Evolutionary conservation across 805 yeast genomes (phyloP).

Genomic region (Isabelozyma rhagii): DNA sequence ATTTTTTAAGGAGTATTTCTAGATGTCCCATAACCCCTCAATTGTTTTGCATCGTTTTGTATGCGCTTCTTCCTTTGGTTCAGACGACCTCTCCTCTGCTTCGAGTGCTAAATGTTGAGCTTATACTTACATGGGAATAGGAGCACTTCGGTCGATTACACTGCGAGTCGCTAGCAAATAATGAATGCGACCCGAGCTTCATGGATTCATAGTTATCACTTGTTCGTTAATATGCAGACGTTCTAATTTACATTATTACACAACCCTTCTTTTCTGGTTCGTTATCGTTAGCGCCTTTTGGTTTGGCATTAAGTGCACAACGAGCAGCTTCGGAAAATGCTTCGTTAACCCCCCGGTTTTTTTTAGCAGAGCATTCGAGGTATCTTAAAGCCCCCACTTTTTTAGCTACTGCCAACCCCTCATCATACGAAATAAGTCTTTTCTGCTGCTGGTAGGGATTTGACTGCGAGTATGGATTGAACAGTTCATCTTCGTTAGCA

Average conservation of each 20-base stretch:
- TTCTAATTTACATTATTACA: constrained; percentile 28
- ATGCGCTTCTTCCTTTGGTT: no score
- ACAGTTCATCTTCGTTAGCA: constrained; percentile 20
- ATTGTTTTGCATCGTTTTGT: no score
- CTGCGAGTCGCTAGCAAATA: no score
- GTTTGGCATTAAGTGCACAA: constrained; percentile 87
- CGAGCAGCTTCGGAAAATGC: constrained; percentile 99
- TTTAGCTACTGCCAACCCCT: constrained; percentile 90
- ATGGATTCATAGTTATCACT: no score
- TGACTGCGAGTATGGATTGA: constrained; percentile 30
- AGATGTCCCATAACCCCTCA: no score
- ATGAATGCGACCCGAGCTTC: no score
- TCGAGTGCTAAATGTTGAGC: no score
- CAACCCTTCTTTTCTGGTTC: constrained; percentile 40
- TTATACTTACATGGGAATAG: no score
- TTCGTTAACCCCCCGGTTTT: constrained; percentile 97
- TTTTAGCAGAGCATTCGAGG: constrained; percentile 94
- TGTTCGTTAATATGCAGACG: background rate
- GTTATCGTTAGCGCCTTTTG: constrained; percentile 64
- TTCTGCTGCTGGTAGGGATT: constrained; percentile 39
- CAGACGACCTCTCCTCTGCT: no score
- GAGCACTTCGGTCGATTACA: no score
- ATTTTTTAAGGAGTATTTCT: no score
- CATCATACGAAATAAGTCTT: constrained; percentile 79
- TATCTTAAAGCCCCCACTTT: constrained; percentile 91